Base-by-base conservation (phyloP, 1,284 basidiomycete genomes). In the Puccinia hordei region DNA sequence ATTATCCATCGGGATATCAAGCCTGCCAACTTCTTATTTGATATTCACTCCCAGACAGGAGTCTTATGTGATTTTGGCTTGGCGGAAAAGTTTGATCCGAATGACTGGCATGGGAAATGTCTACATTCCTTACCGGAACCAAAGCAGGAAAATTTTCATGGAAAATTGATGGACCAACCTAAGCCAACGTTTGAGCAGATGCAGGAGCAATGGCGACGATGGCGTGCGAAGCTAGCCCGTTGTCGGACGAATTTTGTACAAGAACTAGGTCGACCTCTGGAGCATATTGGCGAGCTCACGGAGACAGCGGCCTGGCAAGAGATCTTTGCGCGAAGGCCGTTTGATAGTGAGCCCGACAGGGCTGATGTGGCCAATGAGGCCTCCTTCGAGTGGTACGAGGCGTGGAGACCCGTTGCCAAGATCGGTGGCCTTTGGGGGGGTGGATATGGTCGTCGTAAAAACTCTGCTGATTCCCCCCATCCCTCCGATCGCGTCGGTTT, bases 1-100 rank as follows among this genome's bases (percentile, higher is more conserved):
- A 92, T 99, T 84, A 93, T 99, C 72, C 96, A 99, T 86, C 93
- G 96, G 51, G 96, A 99, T 86, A 93, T 99, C 84, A 99, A 99
- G 85, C 97, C 96, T 22, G 96, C 96, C 82, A 99, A 99, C 86
- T 99, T 99, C 85, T 89, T 99, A 46, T 99, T 93, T 86, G 93
- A 99, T 86, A 91, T 93, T 44, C 89, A 89, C 63, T 92, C 91
- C 4, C 92, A 92, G 1, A 88, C 91, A 8, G 96, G 97, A 13
- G 93, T 93, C 0, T 87, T 99, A 12, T 96, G 94, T 83, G 96
- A 99, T 86, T 98, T 98, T 86, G 96, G 96, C 30, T 89, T 99
- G 1, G 95, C 95, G 10, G 93, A 93, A 57, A 81, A 81, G 38
- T 83, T 85, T 69, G 82, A 83, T 33, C 82, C 80, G 65, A 82